Base-by-base conservation (phyloP, 2,329 filamentous ascomycete genomes). In the Fusarium incarnatum region DNA sequence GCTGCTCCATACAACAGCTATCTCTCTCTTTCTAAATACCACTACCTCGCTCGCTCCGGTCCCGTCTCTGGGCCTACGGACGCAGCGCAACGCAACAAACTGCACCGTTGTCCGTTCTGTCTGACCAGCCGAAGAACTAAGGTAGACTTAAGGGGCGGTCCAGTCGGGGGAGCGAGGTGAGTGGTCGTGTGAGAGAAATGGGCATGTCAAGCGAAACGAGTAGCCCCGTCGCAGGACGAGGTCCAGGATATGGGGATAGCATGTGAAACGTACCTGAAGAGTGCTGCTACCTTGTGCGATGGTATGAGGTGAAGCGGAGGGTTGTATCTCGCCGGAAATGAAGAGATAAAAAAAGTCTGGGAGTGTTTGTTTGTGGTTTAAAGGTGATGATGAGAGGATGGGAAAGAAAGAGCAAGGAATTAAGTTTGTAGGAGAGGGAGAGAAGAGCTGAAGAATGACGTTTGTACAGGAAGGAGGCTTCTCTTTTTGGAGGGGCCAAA, bases 171-270 rank as follows among this genome's bases (percentile, higher is more conserved):
- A 60, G 41, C 48, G 47, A 66, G 55, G 59, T 64, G 53, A 59
- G 52, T 54, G 63, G 68, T 67, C 65, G 69, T 72, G 69, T 60
- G 67, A 68, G 68, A 72, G 72, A 60, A 68, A 72, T 60, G 44
- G 70, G 72, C 67, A 67, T 74, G 52, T 63, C 64, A 70, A 70
- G 70, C 70, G 71, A 73, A 67, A 72, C 66, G 61, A 74, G 67
- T 41, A 62, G 58, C 55, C 68, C 69, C 63, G 54, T 68, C 48
- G 55, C 55, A 58, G 52, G 49, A 56, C 56, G 56, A 61, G 55
- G 57, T 64, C 65, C 56, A 57, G 56, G 56, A 60, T 68, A 34
- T 45, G 34, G 49, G 49, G 49, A 42, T 28, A 45, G 56, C 69
- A 49, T 47, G 44, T 46, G 48, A 65, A 59, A 70, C 68, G 44